Evolutionary conservation across 768 basidiomycete species (phyloP).

Genomic region (Rhizopogon sp.): DNA sequence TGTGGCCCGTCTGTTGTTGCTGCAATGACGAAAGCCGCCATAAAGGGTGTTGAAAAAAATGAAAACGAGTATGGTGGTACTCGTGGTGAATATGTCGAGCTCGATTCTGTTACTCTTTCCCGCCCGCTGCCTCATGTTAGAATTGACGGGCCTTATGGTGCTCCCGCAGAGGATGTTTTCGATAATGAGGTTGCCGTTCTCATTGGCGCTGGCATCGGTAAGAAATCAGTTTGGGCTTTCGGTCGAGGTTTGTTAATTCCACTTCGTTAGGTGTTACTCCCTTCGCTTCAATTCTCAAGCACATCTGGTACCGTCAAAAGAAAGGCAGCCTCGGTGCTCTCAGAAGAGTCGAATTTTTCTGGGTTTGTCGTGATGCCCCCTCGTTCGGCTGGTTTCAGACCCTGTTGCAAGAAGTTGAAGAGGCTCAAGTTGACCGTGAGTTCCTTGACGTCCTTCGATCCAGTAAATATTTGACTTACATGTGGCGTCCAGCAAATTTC

Average conservation of each 20-base stretch:
- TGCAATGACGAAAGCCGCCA: constrained; percentile 71
- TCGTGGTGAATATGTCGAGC: constrained; percentile 80
- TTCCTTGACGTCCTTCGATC: constrained; percentile 8
- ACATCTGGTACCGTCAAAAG: constrained; percentile 93
- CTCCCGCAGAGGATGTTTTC: constrained; percentile 90
- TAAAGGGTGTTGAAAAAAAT: constrained; percentile 71
- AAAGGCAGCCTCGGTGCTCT: constrained; percentile 72
- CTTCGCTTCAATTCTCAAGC: constrained; percentile 91
- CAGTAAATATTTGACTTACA: constrained; percentile 6
- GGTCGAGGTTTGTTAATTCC: neutral
- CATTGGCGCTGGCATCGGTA: constrained; percentile 91
- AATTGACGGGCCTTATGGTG: constrained; percentile 91
- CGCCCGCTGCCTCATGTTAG: constrained; percentile 63
- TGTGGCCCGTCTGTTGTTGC: constrained; percentile 74
- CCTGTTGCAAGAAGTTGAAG: constrained; percentile 82
- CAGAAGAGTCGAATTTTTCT: constrained; percentile 90
- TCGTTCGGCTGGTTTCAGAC: constrained; percentile 98
- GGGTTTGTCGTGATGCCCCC: constrained; percentile 91
- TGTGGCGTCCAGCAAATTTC: constrained; percentile 64
- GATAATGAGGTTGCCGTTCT: constrained; percentile 83
- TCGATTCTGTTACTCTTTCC: constrained; percentile 47
- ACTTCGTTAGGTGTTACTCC: constrained; percentile 72
- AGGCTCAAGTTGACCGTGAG: constrained; percentile 85
- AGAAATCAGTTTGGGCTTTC: constrained; percentile 12
- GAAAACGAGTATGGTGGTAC: constrained; percentile 34